Conservation (phyloP, 805 yeast species). For the Candida maltosa region DNA sequence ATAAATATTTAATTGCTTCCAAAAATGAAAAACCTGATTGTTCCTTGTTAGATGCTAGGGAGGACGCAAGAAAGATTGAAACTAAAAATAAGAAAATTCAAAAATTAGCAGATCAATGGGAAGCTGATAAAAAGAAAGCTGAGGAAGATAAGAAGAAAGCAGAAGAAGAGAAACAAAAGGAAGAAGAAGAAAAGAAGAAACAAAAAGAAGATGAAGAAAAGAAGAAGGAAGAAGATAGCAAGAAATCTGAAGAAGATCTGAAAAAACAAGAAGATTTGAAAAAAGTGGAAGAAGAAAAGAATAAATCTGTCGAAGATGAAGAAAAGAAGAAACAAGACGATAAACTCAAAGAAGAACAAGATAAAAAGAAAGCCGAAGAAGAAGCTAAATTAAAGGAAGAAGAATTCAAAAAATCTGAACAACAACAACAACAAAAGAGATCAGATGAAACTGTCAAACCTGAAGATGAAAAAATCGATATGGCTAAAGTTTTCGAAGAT, state of each 20-base stretch:
- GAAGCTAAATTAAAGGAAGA: constrained; percentile 5
- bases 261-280: constrained; percentile 4
- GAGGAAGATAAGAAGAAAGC: constrained; percentile 9
- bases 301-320: constrained; percentile 4
- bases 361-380: background rate
- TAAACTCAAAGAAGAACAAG: constrained; percentile 3
- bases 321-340: constrained; percentile 1
- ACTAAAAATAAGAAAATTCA: constrained; percentile 4
- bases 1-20: constrained; percentile 25
- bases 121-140: constrained; percentile 8
- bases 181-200: constrained; percentile 9
- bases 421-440: constrained; percentile 4
- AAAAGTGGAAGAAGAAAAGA: background rate
- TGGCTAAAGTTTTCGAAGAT: background rate
- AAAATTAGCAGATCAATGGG: constrained; percentile 3
- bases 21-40: constrained; percentile 34
- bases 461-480: constrained; percentile 3
- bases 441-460: constrained; percentile 1
- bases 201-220: constrained; percentile 7
- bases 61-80: constrained; percentile 7
- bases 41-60: constrained; percentile 38
- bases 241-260: constrained; percentile 8
- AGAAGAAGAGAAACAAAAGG: constrained; percentile 7
- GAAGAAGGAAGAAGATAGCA: constrained; percentile 9
- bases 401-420: constrained; percentile 5